These are phyloP conservation scores for Fragaria iinumae DNA, from an alignment of 306 rosid species.

Conservation along the genomic window DNA sequence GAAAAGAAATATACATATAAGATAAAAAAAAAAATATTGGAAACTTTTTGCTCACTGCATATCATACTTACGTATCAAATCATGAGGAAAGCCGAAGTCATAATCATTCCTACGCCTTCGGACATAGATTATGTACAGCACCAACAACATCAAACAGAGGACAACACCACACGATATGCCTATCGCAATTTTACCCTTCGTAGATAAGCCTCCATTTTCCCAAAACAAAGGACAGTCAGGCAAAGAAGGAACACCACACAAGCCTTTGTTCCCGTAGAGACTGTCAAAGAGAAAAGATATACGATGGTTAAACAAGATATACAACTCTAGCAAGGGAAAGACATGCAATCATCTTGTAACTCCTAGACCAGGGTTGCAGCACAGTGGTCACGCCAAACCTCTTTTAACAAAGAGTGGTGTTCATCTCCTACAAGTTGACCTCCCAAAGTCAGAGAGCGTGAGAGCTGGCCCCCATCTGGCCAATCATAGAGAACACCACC, in stretches of 20 bases:
- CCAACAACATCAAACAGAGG: conserved; percentile 54
- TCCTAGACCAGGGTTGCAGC: background rate
- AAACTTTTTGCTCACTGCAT: conserved; percentile 16
- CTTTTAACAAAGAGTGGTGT: background rate
- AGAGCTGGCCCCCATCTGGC: background rate
- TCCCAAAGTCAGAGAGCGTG: background rate
- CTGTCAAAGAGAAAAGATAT: conserved; percentile 38
- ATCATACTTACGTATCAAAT: conserved; percentile 70
- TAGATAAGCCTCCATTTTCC: conserved; percentile 76
- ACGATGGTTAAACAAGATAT: background rate
- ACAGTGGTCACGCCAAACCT: background rate
- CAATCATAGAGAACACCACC: background rate
- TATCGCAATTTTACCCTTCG: conserved; percentile 72
- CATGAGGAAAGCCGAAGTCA: conserved; percentile 87
- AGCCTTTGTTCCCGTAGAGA: conserved; percentile 74
- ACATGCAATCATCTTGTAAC: background rate
- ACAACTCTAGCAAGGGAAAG: background rate
- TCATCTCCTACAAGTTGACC: background rate
- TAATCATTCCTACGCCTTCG: conserved; percentile 79
- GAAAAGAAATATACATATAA: background rate
- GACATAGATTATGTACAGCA: conserved; percentile 59
- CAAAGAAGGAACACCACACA: conserved; percentile 81
- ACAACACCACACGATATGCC: conserved; percentile 54
- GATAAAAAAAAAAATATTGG: background rate
- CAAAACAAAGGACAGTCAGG: conserved; percentile 80